These are phyloP conservation scores for Herpetospermum pedunculosum DNA, from an alignment of 306 rosid species.

Conservation along the genomic window DNA sequence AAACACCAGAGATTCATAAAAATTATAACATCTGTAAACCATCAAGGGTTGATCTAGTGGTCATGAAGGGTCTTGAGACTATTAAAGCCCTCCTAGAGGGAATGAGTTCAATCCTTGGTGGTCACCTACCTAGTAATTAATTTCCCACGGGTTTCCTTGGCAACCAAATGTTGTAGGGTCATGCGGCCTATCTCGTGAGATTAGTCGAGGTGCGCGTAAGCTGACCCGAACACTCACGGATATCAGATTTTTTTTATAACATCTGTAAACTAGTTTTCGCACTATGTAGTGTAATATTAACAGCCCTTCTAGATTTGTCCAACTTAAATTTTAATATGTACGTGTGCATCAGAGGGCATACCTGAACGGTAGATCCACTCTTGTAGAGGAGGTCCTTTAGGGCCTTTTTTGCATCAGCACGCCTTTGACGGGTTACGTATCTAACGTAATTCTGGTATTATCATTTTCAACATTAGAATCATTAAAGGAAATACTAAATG, in stretches of 20 bases:
- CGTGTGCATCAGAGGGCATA: slow-evolving; percentile 8
- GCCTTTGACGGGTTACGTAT: slow-evolving; percentile 57
- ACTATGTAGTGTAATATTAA: neutral
- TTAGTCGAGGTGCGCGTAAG: too few species aligned
- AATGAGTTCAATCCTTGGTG: too few species aligned
- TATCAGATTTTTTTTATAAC: too few species aligned
- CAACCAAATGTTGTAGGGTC: too few species aligned
- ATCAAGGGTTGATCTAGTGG: too few species aligned
- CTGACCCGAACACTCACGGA: too few species aligned
- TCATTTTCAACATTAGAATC: slow-evolving; percentile 11
- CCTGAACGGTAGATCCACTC: slow-evolving; percentile 44
- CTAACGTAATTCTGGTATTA: slow-evolving; percentile 48
- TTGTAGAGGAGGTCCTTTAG: slow-evolving; percentile 57
- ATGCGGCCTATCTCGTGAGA: too few species aligned
- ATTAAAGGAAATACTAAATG: neutral
- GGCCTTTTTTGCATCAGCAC: slow-evolving; percentile 83
- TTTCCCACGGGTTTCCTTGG: too few species aligned
- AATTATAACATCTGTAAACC: neutral
- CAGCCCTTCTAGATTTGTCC: neutral
- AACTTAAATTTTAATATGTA: neutral
- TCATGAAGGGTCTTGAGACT: too few species aligned
- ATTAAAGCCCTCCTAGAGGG: too few species aligned
- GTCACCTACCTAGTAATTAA: too few species aligned
- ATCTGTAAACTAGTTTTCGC: neutral
- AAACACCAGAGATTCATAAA: too few species aligned